Base-by-base conservation (phyloP, 306 rosid genomes). In the Ammopiptanthus mongolicus region DNA sequence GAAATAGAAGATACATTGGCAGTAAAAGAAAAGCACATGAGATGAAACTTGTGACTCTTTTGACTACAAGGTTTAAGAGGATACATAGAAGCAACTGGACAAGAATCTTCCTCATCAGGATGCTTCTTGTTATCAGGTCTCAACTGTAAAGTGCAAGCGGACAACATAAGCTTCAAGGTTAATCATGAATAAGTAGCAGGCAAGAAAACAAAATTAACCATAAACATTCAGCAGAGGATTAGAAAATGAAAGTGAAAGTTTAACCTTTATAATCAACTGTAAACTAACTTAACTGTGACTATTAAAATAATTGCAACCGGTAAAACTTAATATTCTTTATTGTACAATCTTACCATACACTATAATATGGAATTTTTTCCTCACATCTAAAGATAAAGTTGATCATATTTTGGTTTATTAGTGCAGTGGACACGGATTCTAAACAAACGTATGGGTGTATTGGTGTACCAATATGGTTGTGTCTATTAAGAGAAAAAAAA, bases 31-130 rank as follows among this genome's bases (percentile, higher is more conserved):
- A 67, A 12, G 42, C 7, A 19, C 9, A 25, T 44, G 37, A 65
- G 66, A 34, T 31, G 58, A 48, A 12, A 28, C 15, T 1, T 34
- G 53, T 44, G 25, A 67, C 36, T 65, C 28, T 66, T 47, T 8
- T n/a, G 51, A 37, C 12, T 56, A 51, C 53, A 84, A 69, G 76
- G 48, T 12, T n/a, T 41, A 36, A 65, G 73, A 90, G 86, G 87
- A 82, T 90, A 87, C 96, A 83, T 55, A 67, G 96, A 87, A 76
- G 77, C 84, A 71, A 86, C 92, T 72, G 92, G 86, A 78, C 89
- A 87, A 47, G 86, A 69, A 74, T 90, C 96, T 6, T 90, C 96
- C 74, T 90, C 92, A 62, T 88, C 92, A 71, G 83, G 81, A 84
- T 75, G 92, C 80, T 90, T 86, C 85, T 86, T 90, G 82, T 83